Base-by-base conservation (phyloP, 1,284 basidiomycete genomes). In the Sporisorium exsertum region DNA sequence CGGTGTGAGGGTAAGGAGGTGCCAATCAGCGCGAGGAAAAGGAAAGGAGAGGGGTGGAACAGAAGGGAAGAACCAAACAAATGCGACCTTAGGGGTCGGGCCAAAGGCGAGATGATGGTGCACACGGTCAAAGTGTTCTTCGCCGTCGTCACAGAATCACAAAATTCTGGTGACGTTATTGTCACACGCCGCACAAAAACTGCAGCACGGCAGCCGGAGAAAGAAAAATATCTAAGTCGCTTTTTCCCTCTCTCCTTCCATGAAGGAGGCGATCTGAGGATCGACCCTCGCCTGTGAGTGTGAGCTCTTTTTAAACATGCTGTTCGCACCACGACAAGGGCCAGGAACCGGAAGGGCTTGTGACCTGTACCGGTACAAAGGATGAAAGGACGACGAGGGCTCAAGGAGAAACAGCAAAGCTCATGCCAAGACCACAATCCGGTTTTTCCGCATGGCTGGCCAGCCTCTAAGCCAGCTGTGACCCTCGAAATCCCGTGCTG, bases 121-220 rank as follows among this genome's bases (percentile, higher is more conserved):
- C n/a, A n/a, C n/a, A 40, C 37, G 37, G 16, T n/a, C 37, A 18
- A 40, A 40, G 18, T 18, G 40, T 43, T 20, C 7, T 43, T 43
- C n/a, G n/a, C 5, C 37, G 35, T 16, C 40, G 40, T 43, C 40
- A 43, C 40, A 43, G n/a, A n/a, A n/a, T n/a, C n/a, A n/a, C n/a
- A 43, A 18, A 20, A 20, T 32, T 50, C 29, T 29, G 29, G 49
- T 50, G 49, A 50, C 49, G 49, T 50, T 50, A n/a, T 50, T 49
- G 24, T 47, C 47, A 49, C 26, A 49, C 26, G 7, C 18, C 6
- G 33, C 16, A 16, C 10, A 24, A 20, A 7, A 46, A 24, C 22
- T 18, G 46, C 46, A 27, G 46, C 46, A 47, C 24, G 27, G 45
- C 45, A 47, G 24, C 6, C 18, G 22, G 8, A 45, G 12, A 22